Conservation (phyloP, 768 basidiomycete genomes). For the Amanita fuliginea region DNA sequence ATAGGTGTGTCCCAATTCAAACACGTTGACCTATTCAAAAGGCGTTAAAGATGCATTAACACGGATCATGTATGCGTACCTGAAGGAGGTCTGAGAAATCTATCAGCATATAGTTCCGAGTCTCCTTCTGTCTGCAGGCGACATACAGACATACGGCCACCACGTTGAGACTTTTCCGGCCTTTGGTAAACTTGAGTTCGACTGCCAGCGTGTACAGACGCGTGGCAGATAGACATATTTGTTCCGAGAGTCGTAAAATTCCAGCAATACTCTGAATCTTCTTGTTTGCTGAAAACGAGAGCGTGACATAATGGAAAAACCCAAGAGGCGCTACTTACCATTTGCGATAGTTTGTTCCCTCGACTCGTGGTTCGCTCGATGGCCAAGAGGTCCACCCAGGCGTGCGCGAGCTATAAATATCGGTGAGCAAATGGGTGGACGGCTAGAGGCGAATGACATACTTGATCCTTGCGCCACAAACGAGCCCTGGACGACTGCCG, state of each 20-base stretch:
- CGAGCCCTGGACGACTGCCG: conserved; percentile 91
- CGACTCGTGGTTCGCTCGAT: conserved; percentile 69
- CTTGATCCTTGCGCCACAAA: conserved; percentile 89
- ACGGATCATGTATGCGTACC: conserved; percentile 27
- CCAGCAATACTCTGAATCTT: conserved; percentile 79
- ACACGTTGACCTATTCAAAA: conserved; percentile 77
- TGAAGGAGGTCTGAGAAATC: conserved; percentile 96
- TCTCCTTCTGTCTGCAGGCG: conserved; percentile 86
- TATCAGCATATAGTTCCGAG: conserved; percentile 92
- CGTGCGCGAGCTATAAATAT: conserved; percentile 56
- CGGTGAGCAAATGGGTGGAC: neutral
- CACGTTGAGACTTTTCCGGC: conserved; percentile 84
- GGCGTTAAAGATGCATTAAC: neutral
- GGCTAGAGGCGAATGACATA: conserved; percentile 28
- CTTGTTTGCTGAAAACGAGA: conserved; percentile 47
- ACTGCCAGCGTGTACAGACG: conserved; percentile 91
- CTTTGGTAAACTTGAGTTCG: conserved; percentile 90
- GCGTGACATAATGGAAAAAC: neutral
- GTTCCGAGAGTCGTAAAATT: conserved; percentile 67
- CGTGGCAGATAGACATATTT: conserved; percentile 70
- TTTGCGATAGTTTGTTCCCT: conserved; percentile 88
- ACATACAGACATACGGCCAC: conserved; percentile 95
- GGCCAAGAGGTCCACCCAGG: conserved; percentile 75
- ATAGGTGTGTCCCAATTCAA: conserved; percentile 92
- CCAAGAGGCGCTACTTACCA: conserved; percentile 36